Percentiles rank a stretch among this genome's conserved stretches.
Conservation (phyloP, 2,329 filamentous ascomycete species). For the Falciphora oryzae region DNA sequence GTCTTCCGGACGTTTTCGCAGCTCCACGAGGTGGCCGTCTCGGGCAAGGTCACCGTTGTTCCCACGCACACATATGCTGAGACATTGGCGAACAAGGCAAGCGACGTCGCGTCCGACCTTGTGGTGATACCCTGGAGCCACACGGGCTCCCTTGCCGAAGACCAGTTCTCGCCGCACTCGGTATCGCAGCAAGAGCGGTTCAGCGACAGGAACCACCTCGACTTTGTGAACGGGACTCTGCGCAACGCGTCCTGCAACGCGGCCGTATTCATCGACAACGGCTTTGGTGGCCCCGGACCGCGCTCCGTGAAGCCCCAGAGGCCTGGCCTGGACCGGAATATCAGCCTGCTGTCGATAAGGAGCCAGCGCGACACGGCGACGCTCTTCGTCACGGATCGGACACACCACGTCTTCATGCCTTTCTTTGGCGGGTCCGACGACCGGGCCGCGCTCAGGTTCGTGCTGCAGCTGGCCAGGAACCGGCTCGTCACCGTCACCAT, state of each 20-base stretch:
- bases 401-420: conserved; percentile 80
- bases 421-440: conserved; percentile 86
- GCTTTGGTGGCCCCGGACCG: conserved; percentile 28
- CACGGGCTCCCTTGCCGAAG: conserved; percentile 67
- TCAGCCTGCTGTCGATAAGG: conserved; percentile 54
- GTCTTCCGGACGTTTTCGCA: conserved; percentile 85
- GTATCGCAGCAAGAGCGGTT: conserved; percentile 53
- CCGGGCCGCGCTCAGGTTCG: conserved; percentile 68
- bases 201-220: conserved; percentile 56
- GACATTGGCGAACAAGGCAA: conserved; percentile 64
- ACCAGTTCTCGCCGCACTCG: conserved; percentile 34
- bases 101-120: conserved; percentile 65
- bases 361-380: conserved; percentile 50
- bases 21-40: conserved; percentile 75
- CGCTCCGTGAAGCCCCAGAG: conserved; percentile 26
- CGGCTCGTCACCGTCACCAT: conserved; percentile 73
- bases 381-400: conserved; percentile 57
- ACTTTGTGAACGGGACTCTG: conserved; percentile 67
- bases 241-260: conserved; percentile 59
- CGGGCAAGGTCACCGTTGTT: conserved; percentile 73
- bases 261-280: conserved; percentile 73
- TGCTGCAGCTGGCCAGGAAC: conserved; percentile 79
- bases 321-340: conserved; percentile 37
- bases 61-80: conserved; percentile 75
- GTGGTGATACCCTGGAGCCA: conserved; percentile 89